A percentile compares a stretch with the other conserved stretches of the same genome.
Conservation (phyloP, 2,329 filamentous ascomycete genomes). For the Colletotrichum truncatum region DNA sequence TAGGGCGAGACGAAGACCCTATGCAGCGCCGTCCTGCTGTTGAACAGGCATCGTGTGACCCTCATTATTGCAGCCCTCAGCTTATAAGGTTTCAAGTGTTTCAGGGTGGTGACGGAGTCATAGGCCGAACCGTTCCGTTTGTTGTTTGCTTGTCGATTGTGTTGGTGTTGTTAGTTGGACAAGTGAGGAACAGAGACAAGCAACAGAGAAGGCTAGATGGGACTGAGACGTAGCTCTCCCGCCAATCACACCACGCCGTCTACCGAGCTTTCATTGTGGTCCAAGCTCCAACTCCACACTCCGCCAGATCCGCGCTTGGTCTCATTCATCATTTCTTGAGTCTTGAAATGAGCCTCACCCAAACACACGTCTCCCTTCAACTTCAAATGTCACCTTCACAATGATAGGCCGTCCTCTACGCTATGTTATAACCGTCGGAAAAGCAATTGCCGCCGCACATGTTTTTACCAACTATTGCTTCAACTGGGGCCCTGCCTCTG, state of each 20-base stretch:
- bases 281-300: constrained; percentile 20
- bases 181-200: neutral
- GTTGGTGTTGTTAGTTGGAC: neutral
- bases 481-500: constrained; percentile 64
- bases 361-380: neutral
- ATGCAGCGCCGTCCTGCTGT: constrained; percentile 55
- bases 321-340: neutral
- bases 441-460: constrained; percentile 58
- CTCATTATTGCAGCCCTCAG: constrained; percentile 45
- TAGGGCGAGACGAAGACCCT: constrained; percentile 54
- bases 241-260: constrained; percentile 20
- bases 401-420: constrained; percentile 40
- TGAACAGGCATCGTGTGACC: constrained; percentile 48
- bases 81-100: neutral
- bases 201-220: neutral
- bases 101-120: neutral
- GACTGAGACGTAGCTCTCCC: neutral
- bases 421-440: constrained; percentile 53
- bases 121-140: neutral
- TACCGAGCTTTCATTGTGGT: constrained; percentile 22
- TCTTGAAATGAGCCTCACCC: neutral
- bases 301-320: neutral
- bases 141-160: neutral
- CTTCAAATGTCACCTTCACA: neutral
- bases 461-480: constrained; percentile 69